Evolutionary conservation across 805 yeast species (phyloP).

Genomic region (Monosporozyma servazzii): DNA sequence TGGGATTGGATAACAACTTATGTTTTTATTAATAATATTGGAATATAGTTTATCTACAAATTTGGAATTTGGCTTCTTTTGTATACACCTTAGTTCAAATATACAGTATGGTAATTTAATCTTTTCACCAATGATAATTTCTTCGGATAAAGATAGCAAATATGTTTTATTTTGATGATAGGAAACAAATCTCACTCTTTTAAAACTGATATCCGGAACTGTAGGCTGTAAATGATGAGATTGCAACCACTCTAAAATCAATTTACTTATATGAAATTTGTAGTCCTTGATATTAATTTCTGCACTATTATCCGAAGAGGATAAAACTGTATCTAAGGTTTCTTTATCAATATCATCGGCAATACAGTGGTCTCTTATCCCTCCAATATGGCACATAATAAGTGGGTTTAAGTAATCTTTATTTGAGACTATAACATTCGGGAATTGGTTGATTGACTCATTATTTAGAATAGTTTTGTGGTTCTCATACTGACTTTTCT

Average conservation of each 20-base stretch:
- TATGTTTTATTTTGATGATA: constrained; percentile 8
- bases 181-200: constrained; percentile 23
- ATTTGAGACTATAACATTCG: constrained; percentile 13
- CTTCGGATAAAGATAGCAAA: constrained; percentile 21
- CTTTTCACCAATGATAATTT: constrained; percentile 10
- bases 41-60: constrained; percentile 5
- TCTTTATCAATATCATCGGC: constrained; percentile 7
- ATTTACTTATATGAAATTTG: constrained; percentile 13
- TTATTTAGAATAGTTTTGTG: constrained; percentile 2
- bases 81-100: constrained; percentile 12
- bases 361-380: constrained; percentile 23
- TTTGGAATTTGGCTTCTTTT: neutral
- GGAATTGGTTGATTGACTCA: constrained; percentile 15
- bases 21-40: constrained; percentile 15
- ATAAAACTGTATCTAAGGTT: neutral
- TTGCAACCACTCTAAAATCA: constrained; percentile 23
- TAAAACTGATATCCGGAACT: constrained; percentile 12
- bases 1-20: constrained; percentile 17
- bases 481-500: neutral
- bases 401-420: constrained; percentile 8
- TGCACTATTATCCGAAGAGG: neutral
- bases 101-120: constrained; percentile 15
- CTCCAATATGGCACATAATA: constrained; percentile 28
- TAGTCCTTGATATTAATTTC: neutral
- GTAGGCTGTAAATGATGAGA: constrained; percentile 12